Evolutionary conservation across 169 alveolate genomes (phyloP).

Genomic region (Plasmodium berghei): DNA sequence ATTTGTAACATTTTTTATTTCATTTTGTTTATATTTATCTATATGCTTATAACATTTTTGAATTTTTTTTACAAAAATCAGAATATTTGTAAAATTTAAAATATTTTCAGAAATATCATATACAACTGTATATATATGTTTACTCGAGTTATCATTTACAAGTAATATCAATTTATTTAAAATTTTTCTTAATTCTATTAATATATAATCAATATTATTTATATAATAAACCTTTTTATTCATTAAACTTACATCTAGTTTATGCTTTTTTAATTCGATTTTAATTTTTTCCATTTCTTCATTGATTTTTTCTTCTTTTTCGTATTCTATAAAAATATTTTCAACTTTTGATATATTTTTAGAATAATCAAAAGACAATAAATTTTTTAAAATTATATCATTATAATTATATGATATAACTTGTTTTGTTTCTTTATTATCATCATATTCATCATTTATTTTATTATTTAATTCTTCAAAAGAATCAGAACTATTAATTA

Average conservation of each 20-base stretch:
- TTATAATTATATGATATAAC: neutral
- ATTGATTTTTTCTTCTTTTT: slow-evolving; percentile 42
- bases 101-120: slow-evolving; percentile 21
- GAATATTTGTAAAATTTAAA: slow-evolving; percentile 1
- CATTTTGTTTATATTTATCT: slow-evolving; percentile 43
- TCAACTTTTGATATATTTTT: slow-evolving; percentile 11
- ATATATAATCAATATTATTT: neutral
- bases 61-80: neutral
- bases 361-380: slow-evolving; percentile 9
- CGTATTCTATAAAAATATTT: slow-evolving; percentile 30
- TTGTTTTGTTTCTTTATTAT: neutral
- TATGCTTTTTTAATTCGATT: slow-evolving; percentile 9
- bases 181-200: slow-evolving; percentile 8
- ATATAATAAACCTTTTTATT: slow-evolving; percentile 50
- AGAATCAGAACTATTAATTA: neutral
- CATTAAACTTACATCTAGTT: slow-evolving; percentile 29
- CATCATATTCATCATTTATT: neutral
- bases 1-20: slow-evolving; percentile 28
- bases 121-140: slow-evolving; percentile 18
- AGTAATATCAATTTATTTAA: slow-evolving; percentile 4
- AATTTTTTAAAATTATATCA: slow-evolving; percentile 1
- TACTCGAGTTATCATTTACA: slow-evolving; percentile 22
- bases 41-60: slow-evolving; percentile 15
- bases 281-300: slow-evolving; percentile 12
- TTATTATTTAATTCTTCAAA: neutral